Conservation (phyloP, 2,329 filamentous ascomycete genomes). For the Dothideomycetes sp. region DNA sequence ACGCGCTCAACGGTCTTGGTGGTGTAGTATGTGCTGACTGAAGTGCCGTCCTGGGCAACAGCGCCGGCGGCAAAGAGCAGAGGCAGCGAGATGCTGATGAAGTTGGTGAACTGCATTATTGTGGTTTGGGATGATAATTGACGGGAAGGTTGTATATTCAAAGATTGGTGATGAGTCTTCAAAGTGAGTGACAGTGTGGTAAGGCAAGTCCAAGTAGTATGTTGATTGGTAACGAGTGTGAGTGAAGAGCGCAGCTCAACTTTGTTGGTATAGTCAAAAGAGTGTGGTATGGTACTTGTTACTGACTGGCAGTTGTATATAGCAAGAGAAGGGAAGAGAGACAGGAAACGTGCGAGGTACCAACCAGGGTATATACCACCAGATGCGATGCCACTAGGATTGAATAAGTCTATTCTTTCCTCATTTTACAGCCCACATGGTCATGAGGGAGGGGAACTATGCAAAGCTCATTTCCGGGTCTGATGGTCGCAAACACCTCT, state of each 20-base stretch:
- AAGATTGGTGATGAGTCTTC: slow-evolving; percentile 5
- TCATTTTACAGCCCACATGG: too few species aligned
- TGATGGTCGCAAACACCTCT: slow-evolving; percentile 11
- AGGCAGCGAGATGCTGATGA: slow-evolving; percentile 14
- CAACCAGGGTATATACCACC: slow-evolving; percentile 13
- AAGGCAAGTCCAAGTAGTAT: slow-evolving; percentile 2
- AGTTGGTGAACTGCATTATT: slow-evolving; percentile 14
- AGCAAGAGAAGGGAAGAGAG: slow-evolving; percentile 3
- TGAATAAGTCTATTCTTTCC: too few species aligned
- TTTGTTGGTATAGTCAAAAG: slow-evolving; percentile 2
- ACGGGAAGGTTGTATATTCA: neutral
- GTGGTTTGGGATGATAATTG: slow-evolving; percentile 1
- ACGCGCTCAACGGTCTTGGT: slow-evolving; percentile 14
- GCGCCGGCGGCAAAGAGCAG: slow-evolving; percentile 12
- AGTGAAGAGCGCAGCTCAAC: neutral
- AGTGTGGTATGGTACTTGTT: slow-evolving; percentile 11
- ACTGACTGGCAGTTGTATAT: slow-evolving; percentile 12
- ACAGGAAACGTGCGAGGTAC: too few species aligned
- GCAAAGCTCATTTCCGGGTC: slow-evolving; percentile 13
- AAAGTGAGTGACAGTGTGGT: slow-evolving; percentile 2
- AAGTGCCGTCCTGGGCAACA: slow-evolving; percentile 11
- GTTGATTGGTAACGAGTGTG: slow-evolving; percentile 10
- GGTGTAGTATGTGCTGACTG: slow-evolving; percentile 14
- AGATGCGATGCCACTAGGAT: too few species aligned
- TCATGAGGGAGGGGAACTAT: too few species aligned